A percentile compares a stretch with the other conserved stretches of the same genome.
Evolutionary conservation across 2,329 filamentous ascomycete species (phyloP).

Genomic region (Calonectria hawksworthii): DNA sequence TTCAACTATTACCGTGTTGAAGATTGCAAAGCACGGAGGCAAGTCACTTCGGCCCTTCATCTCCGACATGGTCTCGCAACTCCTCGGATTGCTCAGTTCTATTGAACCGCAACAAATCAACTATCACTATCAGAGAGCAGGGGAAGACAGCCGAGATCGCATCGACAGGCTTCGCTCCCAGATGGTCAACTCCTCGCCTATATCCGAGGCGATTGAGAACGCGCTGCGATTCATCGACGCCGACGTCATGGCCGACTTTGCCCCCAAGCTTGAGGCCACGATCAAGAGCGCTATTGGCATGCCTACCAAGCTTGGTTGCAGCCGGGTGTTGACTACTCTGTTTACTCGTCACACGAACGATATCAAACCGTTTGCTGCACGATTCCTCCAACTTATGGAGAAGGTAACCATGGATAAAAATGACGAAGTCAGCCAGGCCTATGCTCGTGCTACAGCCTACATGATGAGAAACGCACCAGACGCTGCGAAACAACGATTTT

Average conservation of each 20-base stretch:
- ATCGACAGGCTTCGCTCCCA: conserved; percentile 90
- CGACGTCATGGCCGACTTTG: conserved; percentile 80
- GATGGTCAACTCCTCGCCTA: conserved; percentile 86
- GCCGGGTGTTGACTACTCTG: conserved; percentile 85
- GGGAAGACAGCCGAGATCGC: conserved; percentile 88
- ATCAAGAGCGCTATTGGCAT: conserved; percentile 91
- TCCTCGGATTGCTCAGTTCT: conserved; percentile 86
- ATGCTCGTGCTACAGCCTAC: conserved; percentile 89
- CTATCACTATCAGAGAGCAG: conserved; percentile 91
- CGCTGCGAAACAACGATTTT: conserved; percentile 65
- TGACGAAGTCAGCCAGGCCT: conserved; percentile 91
- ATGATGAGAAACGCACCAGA: conserved; percentile 74
- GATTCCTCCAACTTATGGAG: conserved; percentile 82
- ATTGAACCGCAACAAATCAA: conserved; percentile 92
- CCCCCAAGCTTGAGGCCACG: conserved; percentile 79
- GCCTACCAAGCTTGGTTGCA: conserved; percentile 94
- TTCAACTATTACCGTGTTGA: conserved; percentile 84
- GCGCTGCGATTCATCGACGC: conserved; percentile 88
- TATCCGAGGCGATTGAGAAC: conserved; percentile 93
- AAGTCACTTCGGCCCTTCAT: conserved; percentile 84
- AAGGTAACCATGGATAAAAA: conserved; percentile 92
- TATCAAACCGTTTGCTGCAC: conserved; percentile 81
- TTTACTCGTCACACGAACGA: conserved; percentile 83
- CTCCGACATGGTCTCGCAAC: conserved; percentile 82
- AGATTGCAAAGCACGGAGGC: conserved; percentile 92